Base-by-base conservation (phyloP, 164 flowering plant species). In the Hamamelis virginiana region DNA sequence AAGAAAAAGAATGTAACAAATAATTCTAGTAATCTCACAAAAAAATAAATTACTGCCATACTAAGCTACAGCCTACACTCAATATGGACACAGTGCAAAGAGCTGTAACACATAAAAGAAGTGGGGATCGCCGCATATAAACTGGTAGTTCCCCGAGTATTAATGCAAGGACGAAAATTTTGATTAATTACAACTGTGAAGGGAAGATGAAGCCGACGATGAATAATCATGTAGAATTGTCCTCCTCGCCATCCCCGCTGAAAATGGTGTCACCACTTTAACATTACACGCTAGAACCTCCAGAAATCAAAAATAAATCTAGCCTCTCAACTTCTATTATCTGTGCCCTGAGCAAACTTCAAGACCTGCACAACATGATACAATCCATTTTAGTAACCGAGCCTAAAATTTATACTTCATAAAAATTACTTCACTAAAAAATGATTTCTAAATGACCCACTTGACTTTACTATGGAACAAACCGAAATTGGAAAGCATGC, bases 181-280 rank as follows among this genome's bases (percentile, higher is more conserved):
- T 15, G 21, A 62, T 63, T 67, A 73, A 73, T 73, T 73, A 73
- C 76, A 73, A 55, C 18, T 18, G 44, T 21, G 52, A 43, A 66
- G 41, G 44, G 59, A 71, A 23, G 19, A 55, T 1, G 67, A 70
- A 60, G 21, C 65, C 33, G 41, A 8, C 1, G 15, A 18, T 1
- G 5, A 48, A 48, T 13, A 51, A 52, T 21, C 47, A 52, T 33
- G 12, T 12, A 15, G 43, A 18, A 48, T 0, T 1, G 45, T 1
- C 52, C 63, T 1, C 52, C 63, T 52, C 62, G 52, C 26, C 59
- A 21, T 16, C 33, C 47, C 59, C 43, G 26, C 47, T 15, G 25
- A 50, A 52, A 33, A 65, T 51, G 59, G 68, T 21, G 11, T 25
- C 59, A 66, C 25, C 14, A 16, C 47, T 8, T 9, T 9, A 9